A percentile compares a stretch with the other conserved stretches of the same genome.
Conservation (phyloP, 495 filamentous ascomycete species). For the Trichocladium antarcticum region DNA sequence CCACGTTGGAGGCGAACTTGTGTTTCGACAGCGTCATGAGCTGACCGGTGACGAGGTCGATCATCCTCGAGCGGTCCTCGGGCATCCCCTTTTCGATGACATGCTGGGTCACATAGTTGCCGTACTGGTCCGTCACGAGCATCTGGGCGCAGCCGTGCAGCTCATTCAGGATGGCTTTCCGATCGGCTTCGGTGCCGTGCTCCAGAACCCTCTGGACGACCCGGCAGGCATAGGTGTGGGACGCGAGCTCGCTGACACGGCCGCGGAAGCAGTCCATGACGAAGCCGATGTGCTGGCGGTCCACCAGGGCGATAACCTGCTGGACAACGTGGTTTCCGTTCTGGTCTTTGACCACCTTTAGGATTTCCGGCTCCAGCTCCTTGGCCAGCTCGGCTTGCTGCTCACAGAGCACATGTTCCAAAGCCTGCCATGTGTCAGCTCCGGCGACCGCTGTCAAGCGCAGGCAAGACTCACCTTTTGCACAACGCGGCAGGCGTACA, state of each 20-base stretch:
- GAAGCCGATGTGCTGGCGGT: conserved; percentile 70
- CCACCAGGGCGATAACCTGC: conserved; percentile 83
- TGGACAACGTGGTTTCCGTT: conserved; percentile 98
- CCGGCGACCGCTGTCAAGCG: neutral
- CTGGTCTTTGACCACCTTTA: conserved; percentile 74
- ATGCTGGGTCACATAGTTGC: conserved; percentile 96
- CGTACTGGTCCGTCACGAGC: conserved; percentile 81
- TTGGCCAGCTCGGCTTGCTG: conserved; percentile 78
- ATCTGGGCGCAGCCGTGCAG: conserved; percentile 58
- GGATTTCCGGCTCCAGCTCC: conserved; percentile 68
- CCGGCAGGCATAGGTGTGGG: conserved; percentile 80
- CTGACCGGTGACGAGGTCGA: conserved; percentile 58
- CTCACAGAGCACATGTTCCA: conserved; percentile 83
- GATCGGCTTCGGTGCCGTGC: conserved; percentile 62
- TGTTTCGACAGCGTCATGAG: conserved; percentile 76
- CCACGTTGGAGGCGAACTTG: conserved; percentile 95
- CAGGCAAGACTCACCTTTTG: conserved; percentile 61
- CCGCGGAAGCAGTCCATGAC: conserved; percentile 77
- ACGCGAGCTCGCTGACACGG: conserved; percentile 65
- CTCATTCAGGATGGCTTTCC: conserved; percentile 61
- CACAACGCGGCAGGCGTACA: conserved; percentile 93
- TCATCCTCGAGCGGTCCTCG: conserved; percentile 62
- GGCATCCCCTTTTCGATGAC: conserved; percentile 73
- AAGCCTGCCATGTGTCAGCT: conserved; percentile 45
- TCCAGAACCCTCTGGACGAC: conserved; percentile 92